Evolutionary conservation across 345 rosid species (phyloP).

Genomic region (Salix dunnii): DNA sequence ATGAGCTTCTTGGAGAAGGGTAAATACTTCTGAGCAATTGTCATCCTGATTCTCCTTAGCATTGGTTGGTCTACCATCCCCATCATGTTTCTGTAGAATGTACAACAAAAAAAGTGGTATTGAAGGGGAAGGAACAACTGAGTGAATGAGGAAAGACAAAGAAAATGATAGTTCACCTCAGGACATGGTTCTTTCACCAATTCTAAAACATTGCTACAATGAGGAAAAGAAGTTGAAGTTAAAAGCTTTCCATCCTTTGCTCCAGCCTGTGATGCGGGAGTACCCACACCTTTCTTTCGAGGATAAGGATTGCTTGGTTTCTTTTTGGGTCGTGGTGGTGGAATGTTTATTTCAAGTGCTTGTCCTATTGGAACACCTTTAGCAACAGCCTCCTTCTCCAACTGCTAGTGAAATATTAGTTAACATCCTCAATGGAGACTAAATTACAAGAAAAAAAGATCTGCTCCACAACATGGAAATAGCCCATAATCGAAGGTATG

Average conservation of each 20-base stretch:
- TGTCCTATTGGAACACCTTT: slow-evolving; percentile 76
- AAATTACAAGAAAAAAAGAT: not conserved
- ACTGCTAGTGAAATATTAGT: slow-evolving; percentile 40
- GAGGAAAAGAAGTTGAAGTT: slow-evolving; percentile 44
- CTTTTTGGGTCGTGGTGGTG: slow-evolving; percentile 95
- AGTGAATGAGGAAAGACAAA: not conserved
- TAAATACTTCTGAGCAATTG: slow-evolving; percentile 62
- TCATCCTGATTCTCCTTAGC: slow-evolving; percentile 58
- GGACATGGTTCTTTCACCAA: slow-evolving; percentile 55
- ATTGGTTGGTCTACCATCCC: slow-evolving; percentile 40
- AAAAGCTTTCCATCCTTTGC: slow-evolving; percentile 49
- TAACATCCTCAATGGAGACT: not conserved
- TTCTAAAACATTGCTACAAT: slow-evolving; percentile 46
- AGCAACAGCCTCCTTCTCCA: slow-evolving; percentile 91
- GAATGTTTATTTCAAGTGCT: slow-evolving; percentile 77
- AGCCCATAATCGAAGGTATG: not conserved
- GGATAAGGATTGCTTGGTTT: slow-evolving; percentile 97
- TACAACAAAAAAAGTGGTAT: slow-evolving; percentile 11
- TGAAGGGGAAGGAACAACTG: not conserved
- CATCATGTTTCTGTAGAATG: slow-evolving; percentile 44
- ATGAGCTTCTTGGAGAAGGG: slow-evolving; percentile 45
- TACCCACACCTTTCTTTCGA: slow-evolving; percentile 52
- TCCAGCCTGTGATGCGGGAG: slow-evolving; percentile 32
- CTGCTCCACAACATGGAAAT: not conserved
- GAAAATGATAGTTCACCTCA: slow-evolving; percentile 45